Conservation (phyloP, 768 basidiomycete species). For the Boletus tomentosulus region DNA sequence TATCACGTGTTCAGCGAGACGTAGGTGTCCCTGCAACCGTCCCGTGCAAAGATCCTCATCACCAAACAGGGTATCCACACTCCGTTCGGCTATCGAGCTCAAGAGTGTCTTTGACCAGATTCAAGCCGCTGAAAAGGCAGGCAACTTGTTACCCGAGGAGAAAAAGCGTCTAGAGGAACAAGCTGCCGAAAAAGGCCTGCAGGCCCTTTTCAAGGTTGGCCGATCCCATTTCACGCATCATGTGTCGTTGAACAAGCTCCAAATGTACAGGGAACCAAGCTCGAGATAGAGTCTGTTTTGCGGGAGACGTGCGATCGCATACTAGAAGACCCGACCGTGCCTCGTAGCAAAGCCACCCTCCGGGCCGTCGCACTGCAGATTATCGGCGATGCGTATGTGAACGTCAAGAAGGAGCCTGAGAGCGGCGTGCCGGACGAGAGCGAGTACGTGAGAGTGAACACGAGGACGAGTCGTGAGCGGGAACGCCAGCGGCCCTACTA, state of each 20-base stretch:
- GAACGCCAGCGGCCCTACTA: conserved; percentile 29
- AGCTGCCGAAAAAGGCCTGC: conserved; percentile 88
- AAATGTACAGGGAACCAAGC: conserved; percentile 68
- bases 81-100: conserved; percentile 83
- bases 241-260: not conserved
- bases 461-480: conserved; percentile 55
- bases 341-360: conserved; percentile 56
- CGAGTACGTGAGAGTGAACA: conserved; percentile 83
- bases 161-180: conserved; percentile 83
- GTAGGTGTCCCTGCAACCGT: conserved; percentile 41
- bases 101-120: conserved; percentile 91
- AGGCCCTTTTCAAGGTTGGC: conserved; percentile 82
- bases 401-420: conserved; percentile 60
- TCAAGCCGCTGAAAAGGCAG: conserved; percentile 83
- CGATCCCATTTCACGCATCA: not conserved
- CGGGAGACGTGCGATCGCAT: conserved; percentile 86
- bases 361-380: conserved; percentile 82
- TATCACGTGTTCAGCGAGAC: conserved; percentile 94
- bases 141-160: conserved; percentile 74
- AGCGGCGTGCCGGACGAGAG: conserved; percentile 46
- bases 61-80: conserved; percentile 64
- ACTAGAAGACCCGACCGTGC: conserved; percentile 51
- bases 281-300: conserved; percentile 85
- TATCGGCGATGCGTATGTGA: conserved; percentile 74
- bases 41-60: conserved; percentile 1